Evolutionary conservation across 768 basidiomycete genomes (phyloP).

Genomic region (Dictyophora rubrovolvata): DNA sequence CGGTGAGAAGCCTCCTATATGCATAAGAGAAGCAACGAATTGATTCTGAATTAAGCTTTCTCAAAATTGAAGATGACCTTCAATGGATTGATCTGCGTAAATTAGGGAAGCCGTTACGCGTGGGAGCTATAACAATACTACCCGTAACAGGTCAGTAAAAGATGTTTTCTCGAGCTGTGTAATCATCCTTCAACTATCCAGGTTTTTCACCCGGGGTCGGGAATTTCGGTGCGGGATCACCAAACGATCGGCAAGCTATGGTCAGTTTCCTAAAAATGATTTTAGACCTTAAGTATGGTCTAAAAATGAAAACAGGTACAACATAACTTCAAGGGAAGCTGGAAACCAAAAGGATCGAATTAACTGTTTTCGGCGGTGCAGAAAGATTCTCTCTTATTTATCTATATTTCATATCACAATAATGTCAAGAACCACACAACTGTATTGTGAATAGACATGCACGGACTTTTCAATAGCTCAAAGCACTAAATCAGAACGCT

Average conservation of each 20-base stretch:
- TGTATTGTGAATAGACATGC: no score
- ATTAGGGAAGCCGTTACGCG: slow-evolving; percentile 19
- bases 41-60: slow-evolving; percentile 16
- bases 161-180: neutral
- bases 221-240: slow-evolving; percentile 17
- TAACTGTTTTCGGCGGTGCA: neutral
- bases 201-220: slow-evolving; percentile 25
- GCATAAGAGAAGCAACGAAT: neutral
- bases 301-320: neutral
- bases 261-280: slow-evolving; percentile 12
- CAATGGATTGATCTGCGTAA: slow-evolving; percentile 25
- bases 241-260: slow-evolving; percentile 17
- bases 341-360: neutral
- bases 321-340: slow-evolving; percentile 4
- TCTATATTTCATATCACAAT: neutral
- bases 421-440: no score
- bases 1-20: neutral
- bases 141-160: slow-evolving; percentile 21
- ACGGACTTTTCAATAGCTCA: no score
- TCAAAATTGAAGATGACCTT: slow-evolving; percentile 23
- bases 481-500: no score
- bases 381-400: neutral
- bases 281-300: neutral
- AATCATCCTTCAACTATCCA: neutral
- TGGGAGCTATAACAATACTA: slow-evolving; percentile 28